A percentile compares a stretch with the other conserved stretches of the same genome.
phyloP scores from a whole-genome alignment of 495 filamentous ascomycete genomes.

The Lasiosphaeris hirsuta region DNA sequence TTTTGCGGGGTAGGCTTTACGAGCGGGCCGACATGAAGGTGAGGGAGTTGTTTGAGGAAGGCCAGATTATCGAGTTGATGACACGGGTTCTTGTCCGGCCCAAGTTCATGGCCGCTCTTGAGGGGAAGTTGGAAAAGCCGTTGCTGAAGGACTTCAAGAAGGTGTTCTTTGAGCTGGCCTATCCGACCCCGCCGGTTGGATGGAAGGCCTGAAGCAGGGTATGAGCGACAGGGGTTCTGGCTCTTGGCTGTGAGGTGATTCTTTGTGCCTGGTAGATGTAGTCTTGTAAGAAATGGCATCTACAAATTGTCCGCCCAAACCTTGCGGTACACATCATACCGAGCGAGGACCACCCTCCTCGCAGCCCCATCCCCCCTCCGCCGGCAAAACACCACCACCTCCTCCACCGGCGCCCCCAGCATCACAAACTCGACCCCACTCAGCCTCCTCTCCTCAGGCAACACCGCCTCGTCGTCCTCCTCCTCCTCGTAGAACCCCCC shows the following conservation, averaged over 20 bases:
- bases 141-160: slow-evolving; percentile 16
- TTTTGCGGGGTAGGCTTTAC: not conserved
- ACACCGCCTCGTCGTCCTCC: not conserved
- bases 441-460: not conserved
- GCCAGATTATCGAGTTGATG: slow-evolving; percentile 6
- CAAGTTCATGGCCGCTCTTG: not conserved
- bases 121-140: not conserved
- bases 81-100: slow-evolving; percentile 2
- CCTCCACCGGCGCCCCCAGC: not conserved
- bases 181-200: slow-evolving; percentile 17
- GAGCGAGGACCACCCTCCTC: not conserved
- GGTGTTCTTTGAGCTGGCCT: slow-evolving; percentile 25
- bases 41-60: not conserved
- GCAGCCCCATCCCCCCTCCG: not conserved
- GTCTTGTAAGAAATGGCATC: too few relatives aligned
- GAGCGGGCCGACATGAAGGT: not conserved
- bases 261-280: too few relatives aligned
- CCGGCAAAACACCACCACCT: not conserved
- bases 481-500: slow-evolving; percentile 21
- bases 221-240: too few relatives aligned
- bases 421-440: not conserved
- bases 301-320: too few relatives aligned
- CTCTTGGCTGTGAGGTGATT: too few relatives aligned
- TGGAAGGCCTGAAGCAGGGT: too few relatives aligned
- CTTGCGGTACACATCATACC: not conserved